Evolutionary conservation across 768 basidiomycete genomes (phyloP).

Genomic region (Leccinum truebloodii): DNA sequence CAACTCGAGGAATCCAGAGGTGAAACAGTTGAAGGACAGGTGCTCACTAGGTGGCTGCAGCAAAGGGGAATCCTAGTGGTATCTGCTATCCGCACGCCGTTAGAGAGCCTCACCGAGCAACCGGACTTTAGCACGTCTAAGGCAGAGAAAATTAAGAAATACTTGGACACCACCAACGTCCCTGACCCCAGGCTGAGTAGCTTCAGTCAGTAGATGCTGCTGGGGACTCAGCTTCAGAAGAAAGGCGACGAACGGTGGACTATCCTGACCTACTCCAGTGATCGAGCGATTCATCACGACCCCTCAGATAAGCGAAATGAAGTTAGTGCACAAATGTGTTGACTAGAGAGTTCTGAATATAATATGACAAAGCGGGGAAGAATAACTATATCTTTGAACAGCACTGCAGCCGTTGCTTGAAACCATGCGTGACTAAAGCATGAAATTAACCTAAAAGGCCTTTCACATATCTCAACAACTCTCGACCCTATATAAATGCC

Average conservation of each 20-base stretch:
- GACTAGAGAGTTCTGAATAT: background rate
- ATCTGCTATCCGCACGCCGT: background rate
- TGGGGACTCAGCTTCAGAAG: background rate
- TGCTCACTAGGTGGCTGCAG: conserved; percentile 2
- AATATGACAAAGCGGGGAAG: background rate
- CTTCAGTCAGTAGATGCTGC: background rate
- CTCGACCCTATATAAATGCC: conserved; percentile 52
- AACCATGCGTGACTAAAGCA: background rate
- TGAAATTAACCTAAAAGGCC: conserved; percentile 55
- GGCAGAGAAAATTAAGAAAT: conserved; percentile 1
- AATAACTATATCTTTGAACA: conserved; percentile 1
- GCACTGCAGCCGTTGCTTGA: conserved; percentile 1
- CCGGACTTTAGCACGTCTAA: background rate
- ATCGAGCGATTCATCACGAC: background rate
- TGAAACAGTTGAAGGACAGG: conserved; percentile 5
- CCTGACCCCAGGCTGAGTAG: conserved; percentile 10
- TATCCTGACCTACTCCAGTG: background rate
- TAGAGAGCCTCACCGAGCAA: background rate
- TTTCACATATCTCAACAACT: conserved; percentile 72
- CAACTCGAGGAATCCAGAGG: conserved; percentile 4
- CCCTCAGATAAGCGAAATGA: background rate
- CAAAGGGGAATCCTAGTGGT: conserved; percentile 5
- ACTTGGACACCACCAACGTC: background rate
- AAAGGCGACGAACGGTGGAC: background rate
- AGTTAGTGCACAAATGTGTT: background rate